Evolutionary conservation across 2,329 filamentous ascomycete genomes (phyloP).

Genomic region (Calonectria ilicicola): DNA sequence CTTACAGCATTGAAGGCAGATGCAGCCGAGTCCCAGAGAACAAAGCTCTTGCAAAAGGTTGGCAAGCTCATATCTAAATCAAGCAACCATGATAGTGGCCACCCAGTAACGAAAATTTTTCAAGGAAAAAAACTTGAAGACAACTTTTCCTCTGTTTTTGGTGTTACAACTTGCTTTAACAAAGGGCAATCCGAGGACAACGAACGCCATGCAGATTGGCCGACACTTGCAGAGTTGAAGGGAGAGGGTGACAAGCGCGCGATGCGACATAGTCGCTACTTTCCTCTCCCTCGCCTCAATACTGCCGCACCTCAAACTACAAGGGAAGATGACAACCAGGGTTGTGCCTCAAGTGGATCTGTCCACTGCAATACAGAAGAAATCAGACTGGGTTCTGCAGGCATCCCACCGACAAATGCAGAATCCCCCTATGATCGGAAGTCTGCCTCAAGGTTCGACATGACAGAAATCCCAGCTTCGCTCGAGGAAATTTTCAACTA

Average conservation of each 20-base stretch:
- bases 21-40: slow-evolving; percentile 42
- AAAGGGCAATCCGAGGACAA: slow-evolving; percentile 27
- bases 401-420: slow-evolving; percentile 34
- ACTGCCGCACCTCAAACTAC: slow-evolving; percentile 23
- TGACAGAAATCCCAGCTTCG: slow-evolving; percentile 21
- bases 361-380: slow-evolving; percentile 43
- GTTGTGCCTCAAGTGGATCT: slow-evolving; percentile 36
- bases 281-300: slow-evolving; percentile 49
- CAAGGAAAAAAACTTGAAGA: slow-evolving; percentile 44
- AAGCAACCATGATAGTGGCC: slow-evolving; percentile 7
- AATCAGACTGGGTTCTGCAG: slow-evolving; percentile 35
- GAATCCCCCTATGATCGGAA: slow-evolving; percentile 1
- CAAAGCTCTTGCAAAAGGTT: slow-evolving; percentile 41
- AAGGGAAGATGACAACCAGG: slow-evolving; percentile 16
- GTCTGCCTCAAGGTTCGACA: slow-evolving; percentile 17
- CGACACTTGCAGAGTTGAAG: slow-evolving; percentile 50
- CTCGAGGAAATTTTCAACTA: slow-evolving; percentile 21
- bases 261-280: slow-evolving; percentile 38
- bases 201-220: slow-evolving; percentile 45
- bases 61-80: slow-evolving; percentile 35
- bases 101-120: slow-evolving; percentile 36
- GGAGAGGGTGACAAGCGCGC: slow-evolving; percentile 49
- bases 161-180: slow-evolving; percentile 49
- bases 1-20: slow-evolving; percentile 48
- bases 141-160: slow-evolving; percentile 49